phyloP scores from a whole-genome alignment of 2,329 filamentous ascomycete genomes.

The Pyrenochaeta sp. region DNA sequence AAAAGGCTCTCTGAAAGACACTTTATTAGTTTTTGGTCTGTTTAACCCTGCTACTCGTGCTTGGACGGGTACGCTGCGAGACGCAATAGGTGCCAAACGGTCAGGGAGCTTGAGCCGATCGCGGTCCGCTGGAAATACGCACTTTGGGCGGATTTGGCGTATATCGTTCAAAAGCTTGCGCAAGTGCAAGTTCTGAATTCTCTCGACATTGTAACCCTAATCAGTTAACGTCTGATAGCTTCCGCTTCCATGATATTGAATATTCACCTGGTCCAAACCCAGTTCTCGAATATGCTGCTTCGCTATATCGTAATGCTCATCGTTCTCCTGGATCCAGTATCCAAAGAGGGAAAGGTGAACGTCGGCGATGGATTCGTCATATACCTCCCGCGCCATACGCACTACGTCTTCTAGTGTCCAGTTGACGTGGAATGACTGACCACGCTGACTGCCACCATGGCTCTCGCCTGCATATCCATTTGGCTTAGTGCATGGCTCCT shows the following conservation, averaged over 20 bases:
- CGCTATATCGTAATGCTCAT: constrained; percentile 31
- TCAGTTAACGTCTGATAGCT: neutral
- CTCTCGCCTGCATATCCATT: neutral
- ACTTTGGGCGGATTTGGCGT: constrained; percentile 14
- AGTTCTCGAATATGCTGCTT: constrained; percentile 40
- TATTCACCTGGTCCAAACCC: constrained; percentile 32
- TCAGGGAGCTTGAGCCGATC: neutral
- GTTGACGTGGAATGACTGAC: constrained; percentile 16
- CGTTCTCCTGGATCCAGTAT: constrained; percentile 34
- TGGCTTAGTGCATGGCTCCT: neutral
- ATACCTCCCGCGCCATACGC: constrained; percentile 25
- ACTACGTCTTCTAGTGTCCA: constrained; percentile 18
- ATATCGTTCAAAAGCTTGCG: constrained; percentile 22
- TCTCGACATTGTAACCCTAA: constrained; percentile 30
- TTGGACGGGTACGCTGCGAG: neutral
- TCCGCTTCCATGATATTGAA: neutral
- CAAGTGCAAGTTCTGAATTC: constrained; percentile 20
- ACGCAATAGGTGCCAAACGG: neutral
- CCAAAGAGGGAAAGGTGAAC: constrained; percentile 33
- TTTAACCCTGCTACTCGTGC: neutral
- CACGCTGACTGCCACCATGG: neutral
- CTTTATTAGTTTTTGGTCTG: neutral
- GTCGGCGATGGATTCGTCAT: constrained; percentile 36
- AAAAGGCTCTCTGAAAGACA: neutral
- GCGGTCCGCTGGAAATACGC: neutral